Base-by-base conservation (phyloP, 495 filamentous ascomycete genomes). In the Trichoderma gamsii region DNA sequence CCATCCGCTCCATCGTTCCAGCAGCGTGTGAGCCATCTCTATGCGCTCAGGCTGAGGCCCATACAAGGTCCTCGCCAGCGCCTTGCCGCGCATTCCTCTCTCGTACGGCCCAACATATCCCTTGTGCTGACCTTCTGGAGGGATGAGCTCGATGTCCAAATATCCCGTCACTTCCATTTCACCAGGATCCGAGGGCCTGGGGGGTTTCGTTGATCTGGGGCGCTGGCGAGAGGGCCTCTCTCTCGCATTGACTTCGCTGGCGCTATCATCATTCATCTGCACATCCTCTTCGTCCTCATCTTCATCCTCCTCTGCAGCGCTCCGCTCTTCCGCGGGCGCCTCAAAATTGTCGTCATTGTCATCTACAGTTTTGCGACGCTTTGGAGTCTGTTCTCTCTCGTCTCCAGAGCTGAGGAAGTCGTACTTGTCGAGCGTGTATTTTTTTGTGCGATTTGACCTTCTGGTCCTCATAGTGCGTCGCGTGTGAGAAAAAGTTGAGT, bases 291-390 rank as follows among this genome's bases (percentile, higher is more conserved):
- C 63, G 9, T 35, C 27, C n/a, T 66, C 65, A 16, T 66, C 65
- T 8, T 46, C 65, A 4, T 32, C 41, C 4, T 44, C 65, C 38
- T 66, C 65, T n/a, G 25, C 41, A 49, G 65, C 41, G 65, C 41
- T 32, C 5, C 27, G 27, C 41, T 66, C 65, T 4, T 52, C 43
- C n/a, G 41, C 65, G 27, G n/a, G 41, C 25, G 35, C 64, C n/a
- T 66, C 65, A 23, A 66, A 66, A 23, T 66, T 66, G 38, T 43
- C 41, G 41, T 66, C 65, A 43, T 52, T 25, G 43, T 66, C 65
- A n/a, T 46, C 41, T 7, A 43, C 65, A 44, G 27, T 66, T 29
- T 51, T 66, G 27, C 43, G 65, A n/a, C 65, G 65, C 21, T 46
- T 43, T 29, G 4, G 65, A 51, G 65, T 8, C 41, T 66, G 41